A percentile compares a stretch with the other conserved stretches of the same genome.
These are phyloP conservation scores for Biancaea sappan DNA, from an alignment of 306 rosid genomes.

Conservation along the genomic window DNA sequence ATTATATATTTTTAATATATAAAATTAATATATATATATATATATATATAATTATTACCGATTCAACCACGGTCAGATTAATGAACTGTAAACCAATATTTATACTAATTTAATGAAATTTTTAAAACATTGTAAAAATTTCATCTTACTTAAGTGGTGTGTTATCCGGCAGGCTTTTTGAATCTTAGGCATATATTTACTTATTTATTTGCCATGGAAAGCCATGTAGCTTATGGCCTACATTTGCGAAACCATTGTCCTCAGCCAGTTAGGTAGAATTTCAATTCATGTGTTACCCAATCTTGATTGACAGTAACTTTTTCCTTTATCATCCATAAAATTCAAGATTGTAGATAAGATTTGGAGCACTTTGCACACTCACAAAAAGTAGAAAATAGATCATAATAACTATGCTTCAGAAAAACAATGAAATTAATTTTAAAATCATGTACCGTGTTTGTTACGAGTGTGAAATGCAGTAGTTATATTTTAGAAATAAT, in stretches of 20 bases:
- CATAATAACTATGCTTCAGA: no score
- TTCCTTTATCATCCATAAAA: not conserved
- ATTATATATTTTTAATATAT: no score
- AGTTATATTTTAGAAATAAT: no score
- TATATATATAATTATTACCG: no score
- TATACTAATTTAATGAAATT: no score
- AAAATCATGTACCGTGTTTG: no score
- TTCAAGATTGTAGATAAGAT: not conserved
- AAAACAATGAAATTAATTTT: no score
- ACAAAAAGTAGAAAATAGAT: not conserved
- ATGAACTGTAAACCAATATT: no score
- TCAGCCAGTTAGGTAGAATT: slow-evolving; percentile 17
- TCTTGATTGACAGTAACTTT: slow-evolving; percentile 20
- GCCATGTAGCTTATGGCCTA: slow-evolving; percentile 13
- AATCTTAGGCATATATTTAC: not conserved
- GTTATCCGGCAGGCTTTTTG: not conserved
- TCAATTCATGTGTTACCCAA: slow-evolving; percentile 22
- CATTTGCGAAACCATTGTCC: not conserved
- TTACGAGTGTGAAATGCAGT: no score
- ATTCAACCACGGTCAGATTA: no score
- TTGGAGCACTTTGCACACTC: not conserved
- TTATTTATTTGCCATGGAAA: not conserved
- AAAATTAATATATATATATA: no score
- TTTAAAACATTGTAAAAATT: slow-evolving; percentile 4
- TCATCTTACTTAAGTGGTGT: slow-evolving; percentile 9